Evolutionary conservation across 176 grass and related monocot genomes (phyloP).

Genomic region (Olyra latifolia): DNA sequence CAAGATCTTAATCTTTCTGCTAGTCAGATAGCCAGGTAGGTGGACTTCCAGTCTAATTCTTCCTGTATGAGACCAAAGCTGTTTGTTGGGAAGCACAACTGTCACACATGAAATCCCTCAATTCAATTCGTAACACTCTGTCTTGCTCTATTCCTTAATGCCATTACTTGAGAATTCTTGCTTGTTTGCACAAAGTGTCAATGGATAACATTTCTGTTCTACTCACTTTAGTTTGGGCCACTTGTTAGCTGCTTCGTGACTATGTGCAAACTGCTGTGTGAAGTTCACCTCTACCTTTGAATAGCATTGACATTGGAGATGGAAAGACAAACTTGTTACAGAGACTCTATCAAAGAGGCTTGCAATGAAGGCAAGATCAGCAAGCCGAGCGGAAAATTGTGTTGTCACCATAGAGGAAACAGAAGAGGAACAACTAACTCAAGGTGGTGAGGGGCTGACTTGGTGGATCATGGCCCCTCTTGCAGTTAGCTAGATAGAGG

Average conservation of each 20-base stretch:
- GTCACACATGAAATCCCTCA: neutral
- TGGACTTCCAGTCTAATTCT: neutral
- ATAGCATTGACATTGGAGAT: conserved; percentile 5
- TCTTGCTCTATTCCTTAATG: conserved; percentile 25
- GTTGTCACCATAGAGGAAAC: neutral
- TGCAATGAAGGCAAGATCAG: neutral
- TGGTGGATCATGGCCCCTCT: too few species aligned
- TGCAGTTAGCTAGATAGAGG: too few species aligned
- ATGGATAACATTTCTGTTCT: neutral
- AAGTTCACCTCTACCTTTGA: neutral
- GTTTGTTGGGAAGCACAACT: conserved; percentile 13
- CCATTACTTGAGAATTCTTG: neutral
- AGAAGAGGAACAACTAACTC: too few species aligned
- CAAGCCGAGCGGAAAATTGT: neutral
- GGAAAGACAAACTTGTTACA: neutral
- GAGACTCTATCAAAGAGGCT: too few species aligned
- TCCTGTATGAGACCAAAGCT: conserved; percentile 17
- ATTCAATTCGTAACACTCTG: neutral
- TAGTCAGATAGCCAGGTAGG: neutral
- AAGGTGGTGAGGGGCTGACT: too few species aligned
- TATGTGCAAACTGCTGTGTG: conserved; percentile 33
- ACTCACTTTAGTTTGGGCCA: conserved; percentile 36
- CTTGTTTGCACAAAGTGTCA: conserved; percentile 14
- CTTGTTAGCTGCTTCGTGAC: conserved; percentile 39
- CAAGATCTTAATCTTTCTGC: neutral